Evolutionary conservation across 2,329 filamentous ascomycete genomes (phyloP).

Genomic region (Grosmannia penicillata): DNA sequence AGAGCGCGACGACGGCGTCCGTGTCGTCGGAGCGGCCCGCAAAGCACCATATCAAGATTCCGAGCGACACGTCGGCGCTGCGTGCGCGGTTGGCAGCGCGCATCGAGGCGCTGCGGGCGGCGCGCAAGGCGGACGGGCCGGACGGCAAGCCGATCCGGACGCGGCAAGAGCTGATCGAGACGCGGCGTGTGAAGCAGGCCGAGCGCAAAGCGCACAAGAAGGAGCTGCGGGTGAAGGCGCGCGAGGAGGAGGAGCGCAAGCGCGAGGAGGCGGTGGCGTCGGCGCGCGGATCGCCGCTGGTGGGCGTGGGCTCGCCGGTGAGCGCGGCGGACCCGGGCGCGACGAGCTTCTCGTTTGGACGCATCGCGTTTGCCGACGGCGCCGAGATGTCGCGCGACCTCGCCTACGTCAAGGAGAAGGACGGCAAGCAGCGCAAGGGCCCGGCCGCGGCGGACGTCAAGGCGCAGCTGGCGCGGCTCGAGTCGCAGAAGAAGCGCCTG

Average conservation of each 20-base stretch:
- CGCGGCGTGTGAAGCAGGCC: conserved; percentile 73
- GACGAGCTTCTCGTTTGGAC: conserved; percentile 76
- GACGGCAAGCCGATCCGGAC: conserved; percentile 64
- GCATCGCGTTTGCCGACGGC: conserved; percentile 82
- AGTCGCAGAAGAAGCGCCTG: conserved; percentile 75
- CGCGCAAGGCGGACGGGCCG: conserved; percentile 60
- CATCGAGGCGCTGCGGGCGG: conserved; percentile 72
- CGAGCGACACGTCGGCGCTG: conserved; percentile 58
- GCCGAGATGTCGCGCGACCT: conserved; percentile 61
- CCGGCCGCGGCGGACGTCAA: conserved; percentile 57
- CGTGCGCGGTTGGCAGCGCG: conserved; percentile 66
- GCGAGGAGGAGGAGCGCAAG: conserved; percentile 60
- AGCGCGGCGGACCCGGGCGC: conserved; percentile 40
- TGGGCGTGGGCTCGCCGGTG: conserved; percentile 23
- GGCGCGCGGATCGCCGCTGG: conserved; percentile 41
- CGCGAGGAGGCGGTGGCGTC: conserved; percentile 46
- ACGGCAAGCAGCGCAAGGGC: conserved; percentile 53
- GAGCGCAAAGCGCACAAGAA: conserved; percentile 82
- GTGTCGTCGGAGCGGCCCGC: conserved; percentile 40
- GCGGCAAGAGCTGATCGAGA: conserved; percentile 82
- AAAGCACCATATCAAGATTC: conserved; percentile 47
- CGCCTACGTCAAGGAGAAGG: conserved; percentile 35
- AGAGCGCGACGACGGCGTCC: conserved; percentile 47
- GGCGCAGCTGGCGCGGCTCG: conserved; percentile 69
- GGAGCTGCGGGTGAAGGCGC: conserved; percentile 61